Base-by-base conservation (phyloP, 2,329 filamentous ascomycete species). In the Colletotrichum abscissum region DNA sequence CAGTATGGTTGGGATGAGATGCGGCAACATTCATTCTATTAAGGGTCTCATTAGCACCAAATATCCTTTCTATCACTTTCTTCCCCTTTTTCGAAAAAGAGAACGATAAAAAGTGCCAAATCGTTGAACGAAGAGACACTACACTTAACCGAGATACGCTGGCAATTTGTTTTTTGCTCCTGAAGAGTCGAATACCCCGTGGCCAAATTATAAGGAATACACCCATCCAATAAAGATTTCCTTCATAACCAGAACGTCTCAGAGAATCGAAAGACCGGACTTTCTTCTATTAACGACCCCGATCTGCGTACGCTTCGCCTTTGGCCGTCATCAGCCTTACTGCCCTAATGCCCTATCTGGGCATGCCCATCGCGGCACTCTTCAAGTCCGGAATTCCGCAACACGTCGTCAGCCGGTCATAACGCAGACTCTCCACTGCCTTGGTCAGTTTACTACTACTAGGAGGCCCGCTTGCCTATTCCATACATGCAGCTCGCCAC, bases 361-460 rank as follows among this genome's bases (percentile, higher is more conserved):
- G 57, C 54, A 69, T 63, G 26, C 58, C 38, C 30, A 54, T 63
- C 64, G 54, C 38, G 7, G 52, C 52, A 26, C 28, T 54, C 38
- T 38, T 6, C 28, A 12, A 52, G 28, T 58, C 64, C 52, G 69
- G 22, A 16, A 35, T 14, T 12, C 52, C 38, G 38, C 28, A 19
- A 28, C 3, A 33, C 33, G 6, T 35, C n/a, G 12, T 42, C 42
- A 46, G 22, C 28, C 19, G 5, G 24, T 26, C 8, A 11, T 11
- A 12, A 22, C n/a, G n/a, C 19, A 9, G n/a, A 33, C 12, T 30
- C n/a, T 14, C 58, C 24, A 33, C 22, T n/a, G 8, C 11, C 24
- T 54, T 30, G 52, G 9, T 7, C 58, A 38, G 14, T 8, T 6
- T 19, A n/a, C 12, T 38, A n/a, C 26, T 8, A 6, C 12, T n/a